Conservation (phyloP, 345 rosid species). For the Tarenaya hassleriana region DNA sequence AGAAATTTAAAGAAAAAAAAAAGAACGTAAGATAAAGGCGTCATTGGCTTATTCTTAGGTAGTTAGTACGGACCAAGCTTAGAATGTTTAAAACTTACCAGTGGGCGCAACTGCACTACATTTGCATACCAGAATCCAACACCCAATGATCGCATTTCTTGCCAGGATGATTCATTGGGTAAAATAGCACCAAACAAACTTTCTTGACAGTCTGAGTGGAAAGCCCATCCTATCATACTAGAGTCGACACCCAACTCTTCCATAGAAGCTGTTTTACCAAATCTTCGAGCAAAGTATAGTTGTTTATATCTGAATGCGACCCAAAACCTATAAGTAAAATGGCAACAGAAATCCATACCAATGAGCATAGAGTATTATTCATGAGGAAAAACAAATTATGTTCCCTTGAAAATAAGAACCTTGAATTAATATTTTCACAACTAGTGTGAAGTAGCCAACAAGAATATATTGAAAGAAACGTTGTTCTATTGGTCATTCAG, state of each 20-base stretch:
- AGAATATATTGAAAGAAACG: background rate
- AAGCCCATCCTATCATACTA: slow-evolving; percentile 72
- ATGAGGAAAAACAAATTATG: slow-evolving; percentile 11
- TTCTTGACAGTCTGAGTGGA: slow-evolving; percentile 92
- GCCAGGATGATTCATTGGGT: slow-evolving; percentile 77
- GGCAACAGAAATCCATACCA: slow-evolving; percentile 17
- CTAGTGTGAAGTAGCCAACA: slow-evolving; percentile 8
- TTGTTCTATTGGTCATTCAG: slow-evolving; percentile 3
- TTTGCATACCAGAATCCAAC: slow-evolving; percentile 84
- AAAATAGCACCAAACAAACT: slow-evolving; percentile 51
- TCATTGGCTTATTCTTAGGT: slow-evolving; percentile 12
- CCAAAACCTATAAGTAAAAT: slow-evolving; percentile 67
- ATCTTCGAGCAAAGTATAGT: slow-evolving; percentile 43
- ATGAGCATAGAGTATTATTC: slow-evolving; percentile 18
- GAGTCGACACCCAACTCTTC: slow-evolving; percentile 63
- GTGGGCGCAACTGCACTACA: slow-evolving; percentile 57
- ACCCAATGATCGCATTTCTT: slow-evolving; percentile 72
- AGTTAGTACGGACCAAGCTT: slow-evolving; percentile 19
- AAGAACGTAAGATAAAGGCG: slow-evolving; percentile 2
- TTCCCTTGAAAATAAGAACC: slow-evolving; percentile 10
- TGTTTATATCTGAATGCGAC: slow-evolving; percentile 66
- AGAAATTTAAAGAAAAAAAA: slow-evolving; percentile 7
- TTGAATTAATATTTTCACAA: slow-evolving; percentile 11
- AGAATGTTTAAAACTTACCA: slow-evolving; percentile 40
- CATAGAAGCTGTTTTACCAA: slow-evolving; percentile 50